Evolutionary conservation across 192 early-diverging fungal genomes (phyloP).

Genomic region (Bifiguratus adelaidae): DNA sequence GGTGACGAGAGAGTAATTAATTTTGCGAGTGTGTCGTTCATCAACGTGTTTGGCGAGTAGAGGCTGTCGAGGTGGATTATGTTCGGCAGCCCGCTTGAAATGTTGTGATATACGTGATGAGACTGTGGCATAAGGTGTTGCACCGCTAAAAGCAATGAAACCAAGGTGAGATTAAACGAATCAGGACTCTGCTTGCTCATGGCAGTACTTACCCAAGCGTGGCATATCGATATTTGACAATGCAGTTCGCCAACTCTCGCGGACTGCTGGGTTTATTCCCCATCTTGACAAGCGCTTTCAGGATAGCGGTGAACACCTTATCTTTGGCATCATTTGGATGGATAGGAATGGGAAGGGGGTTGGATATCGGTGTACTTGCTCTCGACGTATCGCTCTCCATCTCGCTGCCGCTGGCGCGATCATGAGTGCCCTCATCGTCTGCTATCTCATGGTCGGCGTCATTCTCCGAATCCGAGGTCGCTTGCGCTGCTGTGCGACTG

Average conservation of each 20-base stretch:
- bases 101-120: slow-evolving; percentile 86
- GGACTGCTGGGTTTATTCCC: slow-evolving; percentile 75
- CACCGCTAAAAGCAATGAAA: slow-evolving; percentile 36
- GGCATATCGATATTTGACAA: slow-evolving; percentile 70
- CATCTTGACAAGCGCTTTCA: slow-evolving; percentile 66
- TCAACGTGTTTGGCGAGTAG: slow-evolving; percentile 61
- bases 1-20: slow-evolving; percentile 61
- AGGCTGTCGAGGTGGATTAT: slow-evolving; percentile 60
- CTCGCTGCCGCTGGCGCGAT: no score
- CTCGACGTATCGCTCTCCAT: no score
- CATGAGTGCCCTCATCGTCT: no score
- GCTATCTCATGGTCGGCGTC: no score
- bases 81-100: slow-evolving; percentile 71
- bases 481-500: no score
- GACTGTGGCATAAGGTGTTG: slow-evolving; percentile 81
- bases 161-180: slow-evolving; percentile 1
- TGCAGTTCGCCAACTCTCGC: slow-evolving; percentile 67
- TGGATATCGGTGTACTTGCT: no score
- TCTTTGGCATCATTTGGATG: slow-evolving; percentile 73
- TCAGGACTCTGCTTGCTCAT: not conserved
- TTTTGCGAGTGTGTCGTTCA: slow-evolving; percentile 57
- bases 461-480: no score
- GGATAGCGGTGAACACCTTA: slow-evolving; percentile 81
- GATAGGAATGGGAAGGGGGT: slow-evolving; percentile 15
- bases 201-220: slow-evolving; percentile 51